A percentile compares a stretch with the other conserved stretches of the same genome.
These are phyloP conservation scores for Globisporangium echinulatum DNA, from an alignment of 352 stramenopile genomes.

Conservation along the genomic window DNA sequence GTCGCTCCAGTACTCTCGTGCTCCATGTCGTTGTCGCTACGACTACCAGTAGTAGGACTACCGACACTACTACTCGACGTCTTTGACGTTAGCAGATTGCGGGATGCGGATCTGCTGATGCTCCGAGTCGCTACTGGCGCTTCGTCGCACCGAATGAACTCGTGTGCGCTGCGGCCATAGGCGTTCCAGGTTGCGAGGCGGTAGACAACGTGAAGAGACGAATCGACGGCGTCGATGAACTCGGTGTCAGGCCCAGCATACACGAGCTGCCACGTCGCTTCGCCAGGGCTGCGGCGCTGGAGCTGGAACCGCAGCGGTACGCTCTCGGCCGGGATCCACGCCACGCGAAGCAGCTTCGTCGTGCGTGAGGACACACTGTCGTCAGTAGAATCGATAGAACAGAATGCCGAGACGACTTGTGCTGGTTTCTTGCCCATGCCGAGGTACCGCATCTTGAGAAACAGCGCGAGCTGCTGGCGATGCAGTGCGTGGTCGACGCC, in stretches of 20 bases:
- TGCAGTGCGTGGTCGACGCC: conserved; percentile 65
- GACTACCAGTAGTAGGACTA: no score
- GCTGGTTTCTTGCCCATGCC: conserved; percentile 66
- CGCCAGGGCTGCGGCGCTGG: conserved; percentile 55
- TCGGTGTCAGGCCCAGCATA: conserved; percentile 62
- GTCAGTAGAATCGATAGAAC: conserved; percentile 15
- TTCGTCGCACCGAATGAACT: conserved; percentile 42
- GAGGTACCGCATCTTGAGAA: conserved; percentile 79
- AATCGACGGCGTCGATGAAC: conserved; percentile 59
- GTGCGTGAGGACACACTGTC: neutral
- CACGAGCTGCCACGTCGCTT: conserved; percentile 47
- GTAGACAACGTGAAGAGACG: conserved; percentile 56
- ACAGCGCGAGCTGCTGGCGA: conserved; percentile 74
- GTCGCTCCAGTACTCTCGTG: neutral
- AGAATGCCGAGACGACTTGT: conserved; percentile 34
- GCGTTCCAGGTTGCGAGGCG: conserved; percentile 80
- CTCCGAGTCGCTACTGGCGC: neutral
- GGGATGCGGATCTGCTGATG: neutral
- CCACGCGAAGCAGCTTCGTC: conserved; percentile 45
- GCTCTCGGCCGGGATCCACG: conserved; percentile 43
- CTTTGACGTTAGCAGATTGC: no score
- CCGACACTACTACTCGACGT: no score
- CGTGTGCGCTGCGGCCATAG: conserved; percentile 60
- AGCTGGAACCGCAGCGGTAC: conserved; percentile 60
- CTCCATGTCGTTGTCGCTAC: neutral